A percentile compares a stretch with the other conserved stretches of the same genome.
These are phyloP conservation scores for Platanthera zijinensis DNA, from an alignment of 106 monocot genomes.

Conservation along the genomic window DNA sequence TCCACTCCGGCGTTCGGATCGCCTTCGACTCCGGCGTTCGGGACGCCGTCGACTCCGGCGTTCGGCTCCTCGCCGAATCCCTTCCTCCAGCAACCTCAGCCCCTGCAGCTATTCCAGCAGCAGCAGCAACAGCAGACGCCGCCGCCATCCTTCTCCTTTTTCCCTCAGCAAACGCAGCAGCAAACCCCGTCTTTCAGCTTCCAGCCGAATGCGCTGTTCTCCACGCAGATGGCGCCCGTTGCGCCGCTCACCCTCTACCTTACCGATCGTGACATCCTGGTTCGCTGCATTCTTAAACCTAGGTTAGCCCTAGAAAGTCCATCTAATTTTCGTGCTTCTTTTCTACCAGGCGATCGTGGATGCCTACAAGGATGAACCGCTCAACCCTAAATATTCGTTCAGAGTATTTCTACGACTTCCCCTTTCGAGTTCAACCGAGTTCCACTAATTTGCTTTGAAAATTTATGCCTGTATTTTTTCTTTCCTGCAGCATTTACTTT, in stretches of 20 bases:
- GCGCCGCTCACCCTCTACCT: conserved; percentile 61
- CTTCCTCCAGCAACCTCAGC: conserved; percentile 26
- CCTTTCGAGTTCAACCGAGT: conserved; percentile 1
- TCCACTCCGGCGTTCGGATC: conserved; percentile 19
- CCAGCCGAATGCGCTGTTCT: conserved; percentile 35
- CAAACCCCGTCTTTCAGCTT: conserved; percentile 22
- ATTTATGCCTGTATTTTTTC: conserved; percentile 7
- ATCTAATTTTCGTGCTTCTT: conserved; percentile 8
- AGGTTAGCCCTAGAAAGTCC: neutral
- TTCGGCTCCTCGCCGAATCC: conserved; percentile 16
- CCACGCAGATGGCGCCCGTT: conserved; percentile 93
- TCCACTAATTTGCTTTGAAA: neutral
- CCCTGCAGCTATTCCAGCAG: conserved; percentile 28
- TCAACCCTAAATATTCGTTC: conserved; percentile 81
- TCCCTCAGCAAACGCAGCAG: conserved; percentile 30
- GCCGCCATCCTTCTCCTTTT: conserved; percentile 17
- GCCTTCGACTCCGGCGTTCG: conserved; percentile 15
- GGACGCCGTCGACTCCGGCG: conserved; percentile 19
- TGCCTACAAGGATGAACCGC: conserved; percentile 82
- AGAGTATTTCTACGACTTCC: conserved; percentile 36
- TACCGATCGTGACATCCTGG: conserved; percentile 78
- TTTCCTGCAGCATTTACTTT: conserved; percentile 69
- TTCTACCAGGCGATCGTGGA: conserved; percentile 67
- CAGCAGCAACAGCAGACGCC: neutral
- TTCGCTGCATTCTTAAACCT: conserved; percentile 8